These are phyloP conservation scores for Phlegmacium glaucopus DNA, from an alignment of 768 basidiomycete genomes.

Conservation along the genomic window DNA sequence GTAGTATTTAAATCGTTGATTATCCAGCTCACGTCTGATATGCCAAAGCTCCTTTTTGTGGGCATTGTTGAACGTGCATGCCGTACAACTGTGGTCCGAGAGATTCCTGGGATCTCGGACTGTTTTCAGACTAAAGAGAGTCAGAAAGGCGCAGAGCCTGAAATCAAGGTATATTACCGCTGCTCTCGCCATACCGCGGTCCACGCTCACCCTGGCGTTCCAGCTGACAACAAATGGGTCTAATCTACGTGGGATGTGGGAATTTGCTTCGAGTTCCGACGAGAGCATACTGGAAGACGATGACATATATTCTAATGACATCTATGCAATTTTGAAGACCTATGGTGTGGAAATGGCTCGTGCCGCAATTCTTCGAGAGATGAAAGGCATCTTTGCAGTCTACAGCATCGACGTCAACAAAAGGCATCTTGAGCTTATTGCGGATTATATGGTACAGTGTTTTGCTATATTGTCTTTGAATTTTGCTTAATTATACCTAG, in stretches of 20 bases:
- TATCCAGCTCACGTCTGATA: slow-evolving; percentile 77
- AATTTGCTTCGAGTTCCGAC: slow-evolving; percentile 50
- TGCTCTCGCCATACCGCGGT: no score
- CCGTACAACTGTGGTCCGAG: slow-evolving; percentile 78
- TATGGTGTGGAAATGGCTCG: slow-evolving; percentile 99
- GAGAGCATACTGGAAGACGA: slow-evolving; percentile 71
- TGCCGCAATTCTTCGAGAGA: slow-evolving; percentile 84
- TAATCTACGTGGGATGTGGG: slow-evolving; percentile 89
- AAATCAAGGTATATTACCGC: slow-evolving; percentile 39
- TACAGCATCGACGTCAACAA: slow-evolving; percentile 96
- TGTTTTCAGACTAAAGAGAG: slow-evolving; percentile 74
- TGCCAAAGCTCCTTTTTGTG: slow-evolving; percentile 91
- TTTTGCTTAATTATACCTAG: slow-evolving; percentile 36
- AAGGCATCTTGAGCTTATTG: slow-evolving; percentile 93
- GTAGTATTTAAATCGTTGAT: not conserved
- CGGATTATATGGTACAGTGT: slow-evolving; percentile 92
- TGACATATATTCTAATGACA: slow-evolving; percentile 90
- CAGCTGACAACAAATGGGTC: slow-evolving; percentile 90
- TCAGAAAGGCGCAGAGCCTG: slow-evolving; percentile 45
- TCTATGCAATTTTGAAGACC: slow-evolving; percentile 84
- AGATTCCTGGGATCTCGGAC: slow-evolving; percentile 84
- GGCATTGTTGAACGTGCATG: slow-evolving; percentile 91
- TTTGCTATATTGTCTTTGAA: not conserved
- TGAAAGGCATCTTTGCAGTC: slow-evolving; percentile 86
- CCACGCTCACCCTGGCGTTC: no score